Evolutionary conservation across 2,329 filamentous ascomycete genomes (phyloP).

Genomic region (Apiospora koreana): DNA sequence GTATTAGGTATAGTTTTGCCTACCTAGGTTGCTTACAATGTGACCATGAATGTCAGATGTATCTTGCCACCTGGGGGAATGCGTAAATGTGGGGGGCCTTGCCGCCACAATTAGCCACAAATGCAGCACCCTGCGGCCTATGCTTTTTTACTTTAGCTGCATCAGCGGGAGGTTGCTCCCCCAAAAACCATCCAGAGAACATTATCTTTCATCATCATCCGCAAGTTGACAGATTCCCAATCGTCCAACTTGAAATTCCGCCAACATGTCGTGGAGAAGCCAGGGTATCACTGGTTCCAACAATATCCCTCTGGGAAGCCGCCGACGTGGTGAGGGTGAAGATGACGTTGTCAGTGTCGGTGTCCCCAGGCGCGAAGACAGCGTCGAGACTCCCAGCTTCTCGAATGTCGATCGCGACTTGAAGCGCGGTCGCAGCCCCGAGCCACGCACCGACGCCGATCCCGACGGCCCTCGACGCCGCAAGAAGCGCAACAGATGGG

Average conservation of each 20-base stretch:
- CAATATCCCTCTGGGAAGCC: conserved; percentile 90
- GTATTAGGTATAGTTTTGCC: no score
- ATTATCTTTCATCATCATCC: not conserved
- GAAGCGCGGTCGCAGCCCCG: conserved; percentile 93
- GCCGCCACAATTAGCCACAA: not conserved
- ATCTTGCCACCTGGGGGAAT: not conserved
- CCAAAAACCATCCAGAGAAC: not conserved
- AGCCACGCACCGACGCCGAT: conserved; percentile 66
- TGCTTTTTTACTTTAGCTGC: conserved; percentile 2
- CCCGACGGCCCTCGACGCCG: conserved; percentile 81
- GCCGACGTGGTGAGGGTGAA: conserved; percentile 72
- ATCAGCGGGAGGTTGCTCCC: not conserved
- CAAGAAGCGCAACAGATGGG: conserved; percentile 99
- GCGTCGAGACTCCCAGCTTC: conserved; percentile 36
- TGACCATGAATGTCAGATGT: no score
- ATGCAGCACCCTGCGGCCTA: not conserved
- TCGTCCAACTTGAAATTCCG: not conserved
- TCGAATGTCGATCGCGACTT: conserved; percentile 47
- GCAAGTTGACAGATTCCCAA: not conserved
- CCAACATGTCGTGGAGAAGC: conserved; percentile 64
- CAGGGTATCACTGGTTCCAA: conserved; percentile 96
- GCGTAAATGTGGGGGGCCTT: not conserved
- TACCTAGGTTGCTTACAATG: no score
- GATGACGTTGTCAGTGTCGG: conserved; percentile 37
- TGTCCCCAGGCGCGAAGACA: conserved; percentile 16